Evolutionary conservation across 2,329 filamentous ascomycete genomes (phyloP).

Genomic region (Canariomyces notabilis): DNA sequence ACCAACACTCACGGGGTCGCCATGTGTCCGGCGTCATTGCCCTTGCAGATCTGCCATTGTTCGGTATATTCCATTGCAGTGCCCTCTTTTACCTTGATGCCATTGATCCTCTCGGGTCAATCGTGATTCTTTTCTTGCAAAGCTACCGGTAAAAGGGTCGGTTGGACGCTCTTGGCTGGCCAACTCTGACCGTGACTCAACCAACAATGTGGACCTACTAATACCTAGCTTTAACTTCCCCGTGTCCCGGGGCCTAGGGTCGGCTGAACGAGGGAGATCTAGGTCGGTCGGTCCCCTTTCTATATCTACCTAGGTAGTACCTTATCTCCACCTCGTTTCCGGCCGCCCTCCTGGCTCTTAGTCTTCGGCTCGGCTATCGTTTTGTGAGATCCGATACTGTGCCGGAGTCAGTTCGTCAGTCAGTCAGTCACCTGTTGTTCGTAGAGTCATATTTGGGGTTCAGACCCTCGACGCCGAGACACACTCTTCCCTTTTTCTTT

Average conservation of each 20-base stretch:
- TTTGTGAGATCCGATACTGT: slow-evolving; percentile 2
- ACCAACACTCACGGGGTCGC: too few relatives aligned
- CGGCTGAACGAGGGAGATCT: slow-evolving; percentile 4
- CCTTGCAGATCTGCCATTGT: slow-evolving; percentile 11
- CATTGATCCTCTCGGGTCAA: neutral
- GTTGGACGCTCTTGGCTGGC: neutral
- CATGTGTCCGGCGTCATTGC: slow-evolving; percentile 11
- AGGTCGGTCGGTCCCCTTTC: neutral
- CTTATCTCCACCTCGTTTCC: slow-evolving; percentile 11
- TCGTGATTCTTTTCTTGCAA: neutral
- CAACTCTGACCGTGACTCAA: slow-evolving; percentile 2
- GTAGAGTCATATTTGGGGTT: slow-evolving; percentile 17
- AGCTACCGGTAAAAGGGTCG: slow-evolving; percentile 9
- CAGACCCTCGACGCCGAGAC: neutral
- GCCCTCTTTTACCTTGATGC: neutral
- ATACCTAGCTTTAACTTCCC: slow-evolving; percentile 2
- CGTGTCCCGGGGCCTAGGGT: slow-evolving; percentile 3
- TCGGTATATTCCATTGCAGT: neutral
- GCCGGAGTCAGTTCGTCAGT: too few relatives aligned
- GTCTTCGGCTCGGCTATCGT: slow-evolving; percentile 18
- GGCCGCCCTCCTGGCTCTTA: too few relatives aligned
- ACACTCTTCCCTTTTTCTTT: neutral
- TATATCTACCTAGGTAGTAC: neutral
- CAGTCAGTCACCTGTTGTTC: too few relatives aligned
- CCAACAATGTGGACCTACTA: slow-evolving; percentile 11